Conservation (phyloP, 805 yeast genomes). For the Cephaloascus albidus region DNA sequence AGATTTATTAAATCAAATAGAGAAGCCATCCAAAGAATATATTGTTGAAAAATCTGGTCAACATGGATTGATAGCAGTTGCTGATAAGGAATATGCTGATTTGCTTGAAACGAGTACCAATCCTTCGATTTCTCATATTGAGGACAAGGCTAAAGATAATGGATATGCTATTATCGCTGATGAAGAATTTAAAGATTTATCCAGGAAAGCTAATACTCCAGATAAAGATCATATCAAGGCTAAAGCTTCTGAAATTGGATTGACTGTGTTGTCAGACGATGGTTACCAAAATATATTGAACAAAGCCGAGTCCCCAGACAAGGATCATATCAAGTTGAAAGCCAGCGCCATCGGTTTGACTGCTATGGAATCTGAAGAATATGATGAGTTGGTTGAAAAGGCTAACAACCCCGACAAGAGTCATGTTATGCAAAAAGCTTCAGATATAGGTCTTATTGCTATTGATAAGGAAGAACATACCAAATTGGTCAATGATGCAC, state of each 20-base stretch:
- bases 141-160: not conserved
- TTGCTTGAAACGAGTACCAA: not conserved
- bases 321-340: conserved; percentile 7
- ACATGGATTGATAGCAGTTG: not conserved
- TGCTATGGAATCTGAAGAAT: conserved; percentile 8
- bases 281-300: conserved; percentile 3
- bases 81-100: not conserved
- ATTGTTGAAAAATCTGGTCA: not conserved
- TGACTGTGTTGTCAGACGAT: not conserved
- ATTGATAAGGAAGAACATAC: conserved; percentile 1
- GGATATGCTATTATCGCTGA: not conserved
- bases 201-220: conserved; percentile 3
- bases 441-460: conserved; percentile 4
- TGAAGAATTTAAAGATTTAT: not conserved
- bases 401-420: conserved; percentile 7
- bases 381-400: conserved; percentile 5
- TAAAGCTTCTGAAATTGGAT: not conserved
- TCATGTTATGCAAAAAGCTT: conserved; percentile 6
- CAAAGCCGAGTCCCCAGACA: conserved; percentile 10
- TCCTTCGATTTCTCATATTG: not conserved
- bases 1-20: not conserved
- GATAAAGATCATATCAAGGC: conserved; percentile 4
- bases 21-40: conserved; percentile 3
- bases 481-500: not conserved
- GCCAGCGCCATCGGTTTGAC: conserved; percentile 10